These are phyloP conservation scores for Basidiobolus meristosporus DNA, from an alignment of 371 early-diverging fungal species.

Conservation along the genomic window DNA sequence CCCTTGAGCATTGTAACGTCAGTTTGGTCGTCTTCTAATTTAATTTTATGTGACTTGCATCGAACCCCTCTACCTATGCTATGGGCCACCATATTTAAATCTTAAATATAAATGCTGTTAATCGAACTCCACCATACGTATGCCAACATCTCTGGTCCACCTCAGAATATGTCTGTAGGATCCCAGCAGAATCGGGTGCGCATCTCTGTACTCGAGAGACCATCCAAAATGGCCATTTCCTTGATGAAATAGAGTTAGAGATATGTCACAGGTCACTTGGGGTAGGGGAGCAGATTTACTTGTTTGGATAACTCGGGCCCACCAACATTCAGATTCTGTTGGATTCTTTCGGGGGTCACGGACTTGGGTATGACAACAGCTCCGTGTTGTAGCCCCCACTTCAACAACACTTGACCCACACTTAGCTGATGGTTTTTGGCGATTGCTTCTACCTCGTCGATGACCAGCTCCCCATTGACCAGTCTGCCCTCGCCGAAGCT, in stretches of 20 bases:
- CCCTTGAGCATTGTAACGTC: no score
- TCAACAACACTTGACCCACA: conserved; percentile 24
- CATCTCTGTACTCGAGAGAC: conserved; percentile 10
- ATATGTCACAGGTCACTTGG: neutral
- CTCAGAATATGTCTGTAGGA: conserved; percentile 15
- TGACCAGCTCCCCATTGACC: conserved; percentile 3
- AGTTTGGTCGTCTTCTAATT: no score
- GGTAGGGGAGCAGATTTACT: conserved; percentile 4
- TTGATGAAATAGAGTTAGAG: conserved; percentile 3
- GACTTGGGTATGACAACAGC: conserved; percentile 46
- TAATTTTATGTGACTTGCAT: conserved; percentile 1
- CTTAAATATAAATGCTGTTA: no score
- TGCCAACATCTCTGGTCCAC: conserved; percentile 2
- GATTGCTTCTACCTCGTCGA: conserved; percentile 4
- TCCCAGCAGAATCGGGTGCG: conserved; percentile 58
- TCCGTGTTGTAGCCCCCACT: conserved; percentile 32
- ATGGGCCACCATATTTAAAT: no score
- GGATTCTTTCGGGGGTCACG: conserved; percentile 19
- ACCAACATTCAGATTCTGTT: conserved; percentile 18
- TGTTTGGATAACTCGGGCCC: conserved; percentile 13
- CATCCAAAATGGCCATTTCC: conserved; percentile 34
- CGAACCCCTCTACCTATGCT: no score
- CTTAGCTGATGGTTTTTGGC: conserved; percentile 15
- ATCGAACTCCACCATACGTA: no score
- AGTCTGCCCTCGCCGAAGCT: conserved; percentile 65